Evolutionary conservation across 768 basidiomycete species (phyloP).

Genomic region (Kondoa subrosea): DNA sequence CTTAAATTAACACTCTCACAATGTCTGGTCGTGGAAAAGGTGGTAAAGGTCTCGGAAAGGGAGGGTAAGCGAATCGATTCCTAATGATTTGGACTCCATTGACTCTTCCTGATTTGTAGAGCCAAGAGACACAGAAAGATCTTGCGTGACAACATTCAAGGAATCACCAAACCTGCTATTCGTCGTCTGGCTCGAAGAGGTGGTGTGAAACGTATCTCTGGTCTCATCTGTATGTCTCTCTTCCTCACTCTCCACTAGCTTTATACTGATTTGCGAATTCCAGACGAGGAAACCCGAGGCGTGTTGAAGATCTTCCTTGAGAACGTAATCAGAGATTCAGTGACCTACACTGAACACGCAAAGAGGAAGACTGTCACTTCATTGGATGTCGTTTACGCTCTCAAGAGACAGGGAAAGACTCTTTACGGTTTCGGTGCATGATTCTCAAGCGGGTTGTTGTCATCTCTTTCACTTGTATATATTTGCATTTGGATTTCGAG

Average conservation of each 20-base stretch:
- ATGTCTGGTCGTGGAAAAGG: constrained; percentile 96
- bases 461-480: too few relatives aligned
- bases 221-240: constrained; percentile 30
- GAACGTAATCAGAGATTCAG: constrained; percentile 30
- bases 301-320: constrained; percentile 39
- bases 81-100: too few relatives aligned
- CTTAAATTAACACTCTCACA: constrained; percentile 25
- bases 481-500: too few relatives aligned
- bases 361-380: constrained; percentile 40
- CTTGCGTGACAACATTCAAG: constrained; percentile 38
- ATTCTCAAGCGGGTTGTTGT: too few relatives aligned
- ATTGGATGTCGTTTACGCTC: constrained; percentile 48
- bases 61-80: too few relatives aligned
- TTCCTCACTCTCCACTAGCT: background rate
- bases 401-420: constrained; percentile 45
- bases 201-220: constrained; percentile 41
- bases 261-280: constrained; percentile 30
- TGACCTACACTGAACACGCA: constrained; percentile 30
- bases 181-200: constrained; percentile 40
- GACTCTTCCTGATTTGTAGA: too few relatives aligned
- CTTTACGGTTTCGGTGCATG: constrained; percentile 50
- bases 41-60: constrained; percentile 40
- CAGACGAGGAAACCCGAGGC: constrained; percentile 41
- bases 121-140: constrained; percentile 39
- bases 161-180: constrained; percentile 73